Evolutionary conservation across 164 flowering plant species (phyloP).

Genomic region (Berberis thunbergii): DNA sequence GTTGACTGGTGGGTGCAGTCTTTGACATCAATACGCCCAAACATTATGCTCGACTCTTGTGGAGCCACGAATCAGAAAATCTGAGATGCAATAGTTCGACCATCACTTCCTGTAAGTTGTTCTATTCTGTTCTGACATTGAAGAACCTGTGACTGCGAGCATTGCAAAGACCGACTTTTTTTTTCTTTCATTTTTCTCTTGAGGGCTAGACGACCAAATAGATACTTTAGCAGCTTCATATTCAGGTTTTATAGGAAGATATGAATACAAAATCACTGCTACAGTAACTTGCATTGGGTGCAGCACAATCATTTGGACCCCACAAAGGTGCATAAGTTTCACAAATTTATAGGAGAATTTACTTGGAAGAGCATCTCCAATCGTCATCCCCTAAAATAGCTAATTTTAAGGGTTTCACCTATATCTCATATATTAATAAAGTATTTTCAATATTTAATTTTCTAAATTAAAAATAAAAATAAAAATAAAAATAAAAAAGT

Average conservation of each 20-base stretch:
- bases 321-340: conserved; percentile 42
- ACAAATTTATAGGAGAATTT: conserved; percentile 66
- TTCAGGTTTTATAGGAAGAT: neutral
- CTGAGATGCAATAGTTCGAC: conserved; percentile 60
- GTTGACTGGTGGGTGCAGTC: conserved; percentile 48
- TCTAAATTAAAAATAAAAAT: too few species aligned
- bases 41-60: conserved; percentile 37
- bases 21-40: conserved; percentile 31
- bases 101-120: conserved; percentile 78
- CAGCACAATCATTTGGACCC: conserved; percentile 35
- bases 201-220: neutral
- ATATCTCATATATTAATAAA: too few species aligned
- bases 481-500: too few species aligned
- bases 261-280: neutral
- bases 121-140: conserved; percentile 49
- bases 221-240: too few species aligned
- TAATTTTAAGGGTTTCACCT: too few species aligned
- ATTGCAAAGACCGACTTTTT: neutral
- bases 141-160: conserved; percentile 42
- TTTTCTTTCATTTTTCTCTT: neutral
- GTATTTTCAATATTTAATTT: too few species aligned
- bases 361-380: conserved; percentile 31
- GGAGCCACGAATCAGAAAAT: conserved; percentile 50
- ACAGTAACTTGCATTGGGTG: conserved; percentile 55
- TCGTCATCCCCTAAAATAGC: too few species aligned